These are phyloP conservation scores for Casuarina equisetifolia DNA, from an alignment of 306 rosid species.

Conservation along the genomic window DNA sequence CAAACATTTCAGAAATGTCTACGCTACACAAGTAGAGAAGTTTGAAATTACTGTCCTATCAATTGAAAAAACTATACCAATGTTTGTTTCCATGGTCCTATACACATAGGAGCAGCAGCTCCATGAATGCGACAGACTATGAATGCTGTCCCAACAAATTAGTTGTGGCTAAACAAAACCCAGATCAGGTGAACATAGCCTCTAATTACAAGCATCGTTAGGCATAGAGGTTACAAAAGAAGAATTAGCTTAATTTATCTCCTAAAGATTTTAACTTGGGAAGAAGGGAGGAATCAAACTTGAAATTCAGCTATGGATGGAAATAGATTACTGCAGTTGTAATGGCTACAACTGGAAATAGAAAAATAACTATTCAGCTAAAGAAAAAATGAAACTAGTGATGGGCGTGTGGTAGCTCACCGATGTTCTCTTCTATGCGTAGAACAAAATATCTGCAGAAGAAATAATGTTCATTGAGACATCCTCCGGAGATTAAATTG, in stretches of 20 bases:
- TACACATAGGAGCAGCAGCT: no score
- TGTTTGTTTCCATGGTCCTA: no score
- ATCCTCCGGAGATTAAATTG: slow-evolving; percentile 16
- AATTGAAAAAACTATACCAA: no score
- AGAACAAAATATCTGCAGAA: slow-evolving; percentile 92
- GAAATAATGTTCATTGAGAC: slow-evolving; percentile 21
- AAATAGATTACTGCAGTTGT: not conserved
- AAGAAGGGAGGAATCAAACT: not conserved
- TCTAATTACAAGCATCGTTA: not conserved
- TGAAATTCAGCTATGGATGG: not conserved
- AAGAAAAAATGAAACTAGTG: slow-evolving; percentile 21
- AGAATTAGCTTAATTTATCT: not conserved
- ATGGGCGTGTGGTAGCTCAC: slow-evolving; percentile 46
- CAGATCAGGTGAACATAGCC: not conserved
- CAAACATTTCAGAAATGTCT: no score
- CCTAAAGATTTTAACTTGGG: not conserved
- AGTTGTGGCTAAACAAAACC: not conserved
- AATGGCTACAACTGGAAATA: not conserved
- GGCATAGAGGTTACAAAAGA: not conserved
- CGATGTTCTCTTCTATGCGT: slow-evolving; percentile 93
- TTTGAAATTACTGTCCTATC: not conserved
- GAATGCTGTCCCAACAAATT: not conserved
- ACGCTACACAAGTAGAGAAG: not conserved
- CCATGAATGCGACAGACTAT: not conserved
- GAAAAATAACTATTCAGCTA: not conserved